Evolutionary conservation across 106 monocot genomes (phyloP).

Genomic region (Phalaenopsis aphrodite): DNA sequence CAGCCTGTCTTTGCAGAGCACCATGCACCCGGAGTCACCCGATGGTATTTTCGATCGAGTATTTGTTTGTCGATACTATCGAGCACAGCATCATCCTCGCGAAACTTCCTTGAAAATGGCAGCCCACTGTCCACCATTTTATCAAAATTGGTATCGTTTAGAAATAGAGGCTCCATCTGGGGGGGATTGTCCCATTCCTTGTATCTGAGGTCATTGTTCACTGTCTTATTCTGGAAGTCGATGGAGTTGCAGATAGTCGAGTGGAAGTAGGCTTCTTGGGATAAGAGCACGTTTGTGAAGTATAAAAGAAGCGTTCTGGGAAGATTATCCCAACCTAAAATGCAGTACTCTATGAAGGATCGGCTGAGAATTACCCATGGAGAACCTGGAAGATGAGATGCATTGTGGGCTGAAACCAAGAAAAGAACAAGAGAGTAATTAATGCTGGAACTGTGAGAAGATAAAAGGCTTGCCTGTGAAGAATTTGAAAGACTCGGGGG

Average conservation of each 20-base stretch:
- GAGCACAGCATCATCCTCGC: conserved; percentile 32
- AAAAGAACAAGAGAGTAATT: background rate
- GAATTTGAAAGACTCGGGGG: conserved; percentile 60
- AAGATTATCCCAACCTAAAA: conserved; percentile 57
- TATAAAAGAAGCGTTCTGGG: conserved; percentile 58
- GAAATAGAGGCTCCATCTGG: conserved; percentile 43
- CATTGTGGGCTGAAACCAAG: background rate
- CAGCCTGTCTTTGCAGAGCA: conserved; percentile 31
- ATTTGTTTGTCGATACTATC: conserved; percentile 39
- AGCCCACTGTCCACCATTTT: conserved; percentile 27
- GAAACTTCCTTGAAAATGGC: conserved; percentile 42
- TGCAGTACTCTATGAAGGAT: conserved; percentile 45
- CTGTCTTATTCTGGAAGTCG: conserved; percentile 43
- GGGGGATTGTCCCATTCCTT: conserved; percentile 51
- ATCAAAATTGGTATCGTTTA: conserved; percentile 28
- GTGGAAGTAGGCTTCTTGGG: conserved; percentile 61
- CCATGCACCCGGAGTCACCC: conserved; percentile 47
- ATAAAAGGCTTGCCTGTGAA: conserved; percentile 35
- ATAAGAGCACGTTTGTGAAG: conserved; percentile 47
- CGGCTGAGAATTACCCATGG: conserved; percentile 81
- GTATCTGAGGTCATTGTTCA: conserved; percentile 45
- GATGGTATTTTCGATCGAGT: conserved; percentile 19
- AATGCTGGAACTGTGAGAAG: background rate
- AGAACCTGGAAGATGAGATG: conserved; percentile 43
- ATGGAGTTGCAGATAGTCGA: conserved; percentile 52